phyloP scores from a whole-genome alignment of 2,329 filamentous ascomycete genomes.

The Fusarium subtropicale region DNA sequence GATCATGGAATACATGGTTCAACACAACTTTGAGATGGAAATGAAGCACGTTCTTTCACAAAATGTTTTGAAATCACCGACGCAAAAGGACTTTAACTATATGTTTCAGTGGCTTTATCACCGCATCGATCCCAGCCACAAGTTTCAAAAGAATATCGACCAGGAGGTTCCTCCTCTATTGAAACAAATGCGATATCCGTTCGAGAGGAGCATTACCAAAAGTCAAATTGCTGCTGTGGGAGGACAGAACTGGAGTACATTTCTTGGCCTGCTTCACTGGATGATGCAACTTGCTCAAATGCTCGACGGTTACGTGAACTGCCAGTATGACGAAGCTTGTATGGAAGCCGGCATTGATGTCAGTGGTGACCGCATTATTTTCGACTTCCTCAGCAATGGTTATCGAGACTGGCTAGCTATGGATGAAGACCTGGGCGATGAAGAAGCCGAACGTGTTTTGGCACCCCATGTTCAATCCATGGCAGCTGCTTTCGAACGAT shows the following conservation, averaged over 20 bases:
- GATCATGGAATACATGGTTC: conserved; percentile 88
- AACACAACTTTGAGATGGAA: conserved; percentile 97
- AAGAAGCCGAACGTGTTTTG: conserved; percentile 82
- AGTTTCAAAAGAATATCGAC: conserved; percentile 94
- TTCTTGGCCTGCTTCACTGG: conserved; percentile 95
- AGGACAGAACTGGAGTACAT: conserved; percentile 96
- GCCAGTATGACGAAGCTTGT: conserved; percentile 91
- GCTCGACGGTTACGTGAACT: conserved; percentile 83
- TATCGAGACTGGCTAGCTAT: conserved; percentile 95
- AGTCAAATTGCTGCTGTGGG: conserved; percentile 95
- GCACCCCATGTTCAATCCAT: conserved; percentile 88
- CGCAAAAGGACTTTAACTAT: conserved; percentile 96
- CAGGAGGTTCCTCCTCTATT: conserved; percentile 92
- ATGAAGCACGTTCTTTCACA: conserved; percentile 94
- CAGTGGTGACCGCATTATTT: conserved; percentile 90
- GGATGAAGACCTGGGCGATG: conserved; percentile 87
- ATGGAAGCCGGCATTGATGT: conserved; percentile 89
- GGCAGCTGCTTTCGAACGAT: conserved; percentile 86
- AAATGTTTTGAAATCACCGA: conserved; percentile 92
- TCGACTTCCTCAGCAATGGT: conserved; percentile 87
- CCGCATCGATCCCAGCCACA: conserved; percentile 92
- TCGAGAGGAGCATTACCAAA: conserved; percentile 95
- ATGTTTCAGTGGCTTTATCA: conserved; percentile 99
- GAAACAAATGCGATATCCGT: conserved; percentile 94
- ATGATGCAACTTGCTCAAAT: conserved; percentile 98